Conservation (phyloP, 2,329 filamentous ascomycete species). For the Epicoccum nigrum region DNA sequence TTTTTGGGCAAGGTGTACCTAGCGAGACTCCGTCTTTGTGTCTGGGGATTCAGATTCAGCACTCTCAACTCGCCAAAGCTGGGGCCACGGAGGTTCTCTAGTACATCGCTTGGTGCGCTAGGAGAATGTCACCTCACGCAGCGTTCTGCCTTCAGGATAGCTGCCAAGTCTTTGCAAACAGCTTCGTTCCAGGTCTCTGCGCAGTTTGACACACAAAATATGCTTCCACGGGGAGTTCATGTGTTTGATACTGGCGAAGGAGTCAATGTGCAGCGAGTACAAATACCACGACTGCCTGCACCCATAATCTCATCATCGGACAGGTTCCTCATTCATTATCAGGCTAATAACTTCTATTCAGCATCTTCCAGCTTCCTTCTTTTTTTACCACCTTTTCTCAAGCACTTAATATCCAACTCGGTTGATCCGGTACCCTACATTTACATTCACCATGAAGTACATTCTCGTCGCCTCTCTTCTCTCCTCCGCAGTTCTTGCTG, state of each 20-base stretch:
- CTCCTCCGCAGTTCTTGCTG: conserved; percentile 40
- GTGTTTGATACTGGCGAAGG: conserved; percentile 7
- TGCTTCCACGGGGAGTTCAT: conserved; percentile 11
- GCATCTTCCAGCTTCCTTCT: conserved; percentile 22
- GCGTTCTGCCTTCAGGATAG: conserved; percentile 18
- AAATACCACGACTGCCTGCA: conserved; percentile 28
- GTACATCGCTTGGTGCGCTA: conserved; percentile 23
- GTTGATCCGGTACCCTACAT: conserved; percentile 24
- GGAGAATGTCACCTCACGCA: conserved; percentile 24
- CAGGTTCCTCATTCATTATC: conserved; percentile 39
- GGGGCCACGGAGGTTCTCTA: conserved; percentile 11
- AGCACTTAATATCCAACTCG: conserved; percentile 22
- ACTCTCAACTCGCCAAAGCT: conserved; percentile 6
- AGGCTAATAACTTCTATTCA: conserved; percentile 34
- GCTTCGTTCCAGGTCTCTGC: conserved; percentile 16
- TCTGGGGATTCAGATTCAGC: conserved; percentile 17
- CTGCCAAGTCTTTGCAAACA: conserved; percentile 26
- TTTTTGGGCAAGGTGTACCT: conserved; percentile 13
- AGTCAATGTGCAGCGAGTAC: conserved; percentile 18
- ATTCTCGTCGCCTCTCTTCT: conserved; percentile 44
- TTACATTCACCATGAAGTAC: conserved; percentile 45
- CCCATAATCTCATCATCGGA: conserved; percentile 27
- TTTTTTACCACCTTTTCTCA: conserved; percentile 10
- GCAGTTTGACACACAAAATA: conserved; percentile 7
- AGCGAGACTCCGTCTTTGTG: conserved; percentile 15